phyloP scores from a whole-genome alignment of 768 basidiomycete species.

The Lentinula boryana region DNA sequence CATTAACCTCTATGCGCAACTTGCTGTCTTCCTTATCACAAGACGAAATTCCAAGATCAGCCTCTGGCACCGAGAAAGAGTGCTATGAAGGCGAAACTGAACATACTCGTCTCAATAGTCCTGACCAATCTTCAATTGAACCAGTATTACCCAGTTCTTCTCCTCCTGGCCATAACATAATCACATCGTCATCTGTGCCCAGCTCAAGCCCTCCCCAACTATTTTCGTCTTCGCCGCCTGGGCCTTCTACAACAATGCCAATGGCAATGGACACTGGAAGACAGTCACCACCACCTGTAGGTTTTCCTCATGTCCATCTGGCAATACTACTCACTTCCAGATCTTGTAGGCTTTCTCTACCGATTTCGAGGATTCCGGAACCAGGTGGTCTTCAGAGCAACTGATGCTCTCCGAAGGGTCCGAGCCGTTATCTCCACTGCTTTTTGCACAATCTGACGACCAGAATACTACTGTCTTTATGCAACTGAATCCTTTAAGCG shows the following conservation, averaged over 20 bases:
- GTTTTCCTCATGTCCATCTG: neutral
- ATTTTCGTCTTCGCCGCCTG: conserved; percentile 37
- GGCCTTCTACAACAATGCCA: conserved; percentile 24
- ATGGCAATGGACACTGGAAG: neutral
- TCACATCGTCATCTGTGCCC: conserved; percentile 17
- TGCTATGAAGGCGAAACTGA: neutral
- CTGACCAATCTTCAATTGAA: neutral
- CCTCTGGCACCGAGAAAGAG: neutral
- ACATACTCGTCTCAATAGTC: neutral
- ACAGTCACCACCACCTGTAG: neutral
- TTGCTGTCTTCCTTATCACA: neutral
- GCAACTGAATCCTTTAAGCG: neutral
- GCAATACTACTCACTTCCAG: neutral
- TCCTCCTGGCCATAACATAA: neutral
- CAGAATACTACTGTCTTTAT: neutral
- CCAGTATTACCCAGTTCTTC: neutral
- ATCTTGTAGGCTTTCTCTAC: neutral
- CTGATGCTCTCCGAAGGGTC: neutral
- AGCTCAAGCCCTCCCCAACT: conserved; percentile 43
- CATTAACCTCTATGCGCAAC: neutral
- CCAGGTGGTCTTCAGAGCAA: neutral
- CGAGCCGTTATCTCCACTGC: neutral
- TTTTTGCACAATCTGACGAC: neutral
- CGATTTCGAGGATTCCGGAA: neutral
- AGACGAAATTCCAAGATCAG: neutral